phyloP scores from a whole-genome alignment of 2,329 filamentous ascomycete genomes.

The Penicillium sp. region DNA sequence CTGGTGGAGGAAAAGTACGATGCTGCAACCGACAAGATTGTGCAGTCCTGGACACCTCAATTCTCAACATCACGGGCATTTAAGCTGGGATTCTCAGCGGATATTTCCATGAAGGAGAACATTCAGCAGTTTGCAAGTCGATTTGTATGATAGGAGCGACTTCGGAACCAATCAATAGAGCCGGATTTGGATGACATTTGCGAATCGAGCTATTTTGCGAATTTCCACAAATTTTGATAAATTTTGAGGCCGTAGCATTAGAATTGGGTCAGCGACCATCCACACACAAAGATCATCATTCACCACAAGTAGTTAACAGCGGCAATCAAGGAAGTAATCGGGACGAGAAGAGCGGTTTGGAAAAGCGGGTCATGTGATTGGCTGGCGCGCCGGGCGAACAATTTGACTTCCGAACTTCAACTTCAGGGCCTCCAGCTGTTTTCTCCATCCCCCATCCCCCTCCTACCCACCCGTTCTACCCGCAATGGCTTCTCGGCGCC shows the following conservation, averaged over 20 bases:
- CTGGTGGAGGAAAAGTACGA: slow-evolving; percentile 53
- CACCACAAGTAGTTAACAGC: neutral
- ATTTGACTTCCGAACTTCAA: slow-evolving; percentile 44
- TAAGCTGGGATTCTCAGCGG: slow-evolving; percentile 43
- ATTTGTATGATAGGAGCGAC: slow-evolving; percentile 23
- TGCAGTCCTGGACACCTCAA: slow-evolving; percentile 56
- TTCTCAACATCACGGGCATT: slow-evolving; percentile 52
- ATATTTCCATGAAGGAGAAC: slow-evolving; percentile 40
- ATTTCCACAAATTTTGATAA: too few relatives aligned
- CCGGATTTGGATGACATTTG: slow-evolving; percentile 7
- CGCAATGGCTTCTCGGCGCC: slow-evolving; percentile 90
- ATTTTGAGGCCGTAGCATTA: too few relatives aligned
- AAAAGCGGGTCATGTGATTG: slow-evolving; percentile 44
- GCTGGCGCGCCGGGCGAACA: slow-evolving; percentile 38
- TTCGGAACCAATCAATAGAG: slow-evolving; percentile 15
- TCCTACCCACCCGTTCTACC: slow-evolving; percentile 31
- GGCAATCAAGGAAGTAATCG: slow-evolving; percentile 29
- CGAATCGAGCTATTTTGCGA: too few relatives aligned
- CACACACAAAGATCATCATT: neutral
- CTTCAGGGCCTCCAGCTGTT: slow-evolving; percentile 40
- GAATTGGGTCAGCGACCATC: neutral
- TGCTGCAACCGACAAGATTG: slow-evolving; percentile 50
- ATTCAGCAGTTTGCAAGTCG: slow-evolving; percentile 36
- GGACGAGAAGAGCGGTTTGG: slow-evolving; percentile 34
- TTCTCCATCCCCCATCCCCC: slow-evolving; percentile 46